Evolutionary conservation across 495 filamentous ascomycete genomes (phyloP).

Genomic region (Pyrenula aspistea): DNA sequence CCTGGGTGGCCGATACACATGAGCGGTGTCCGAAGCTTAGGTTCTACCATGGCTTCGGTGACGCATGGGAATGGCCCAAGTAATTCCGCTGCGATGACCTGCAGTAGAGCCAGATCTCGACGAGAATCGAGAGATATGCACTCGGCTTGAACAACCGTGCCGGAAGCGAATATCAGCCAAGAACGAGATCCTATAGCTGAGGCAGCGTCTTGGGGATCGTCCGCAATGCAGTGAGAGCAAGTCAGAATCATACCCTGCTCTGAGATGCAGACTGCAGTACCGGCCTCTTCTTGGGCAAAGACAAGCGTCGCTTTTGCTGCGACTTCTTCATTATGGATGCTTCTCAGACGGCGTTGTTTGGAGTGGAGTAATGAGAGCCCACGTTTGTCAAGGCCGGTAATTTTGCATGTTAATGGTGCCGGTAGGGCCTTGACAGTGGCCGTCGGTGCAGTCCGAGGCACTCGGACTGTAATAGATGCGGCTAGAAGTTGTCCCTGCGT

Average conservation of each 20-base stretch:
- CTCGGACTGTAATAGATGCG: too few relatives aligned
- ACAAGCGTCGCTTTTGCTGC: slow-evolving; percentile 21
- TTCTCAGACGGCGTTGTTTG: neutral
- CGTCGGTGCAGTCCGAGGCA: neutral
- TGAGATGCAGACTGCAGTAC: slow-evolving; percentile 33
- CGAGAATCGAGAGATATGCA: slow-evolving; percentile 22
- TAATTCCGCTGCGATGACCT: slow-evolving; percentile 15
- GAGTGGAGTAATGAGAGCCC: neutral
- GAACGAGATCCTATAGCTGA: neutral
- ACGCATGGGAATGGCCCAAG: neutral
- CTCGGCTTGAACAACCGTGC: slow-evolving; percentile 19
- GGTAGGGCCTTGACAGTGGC: neutral
- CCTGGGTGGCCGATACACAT: slow-evolving; percentile 32
- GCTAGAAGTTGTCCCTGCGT: too few relatives aligned
- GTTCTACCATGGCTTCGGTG: neutral
- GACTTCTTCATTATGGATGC: neutral
- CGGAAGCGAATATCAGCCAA: slow-evolving; percentile 28
- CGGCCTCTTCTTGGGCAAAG: slow-evolving; percentile 34
- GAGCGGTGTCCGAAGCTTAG: neutral
- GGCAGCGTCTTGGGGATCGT: slow-evolving; percentile 16
- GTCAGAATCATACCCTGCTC: slow-evolving; percentile 28
- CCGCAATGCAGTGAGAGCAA: slow-evolving; percentile 25
- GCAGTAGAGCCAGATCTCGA: slow-evolving; percentile 28
- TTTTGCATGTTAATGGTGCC: neutral
- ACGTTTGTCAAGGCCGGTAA: neutral